Conservation (phyloP, 1,284 basidiomycete species). For the Coniferiporia sulphurascens region DNA sequence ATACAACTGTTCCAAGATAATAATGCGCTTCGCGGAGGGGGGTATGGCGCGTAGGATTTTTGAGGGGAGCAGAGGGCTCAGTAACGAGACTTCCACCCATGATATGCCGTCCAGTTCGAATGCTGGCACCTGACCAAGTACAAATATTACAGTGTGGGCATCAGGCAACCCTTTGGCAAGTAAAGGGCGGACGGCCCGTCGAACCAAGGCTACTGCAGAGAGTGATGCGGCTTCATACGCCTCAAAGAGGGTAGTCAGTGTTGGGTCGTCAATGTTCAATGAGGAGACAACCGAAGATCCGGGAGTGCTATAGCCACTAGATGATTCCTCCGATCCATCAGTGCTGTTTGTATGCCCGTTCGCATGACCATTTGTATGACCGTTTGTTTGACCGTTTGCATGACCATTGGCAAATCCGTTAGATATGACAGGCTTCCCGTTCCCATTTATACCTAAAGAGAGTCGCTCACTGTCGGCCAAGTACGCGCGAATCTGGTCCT, state of each 20-base stretch:
- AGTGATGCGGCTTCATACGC: slow-evolving; percentile 61
- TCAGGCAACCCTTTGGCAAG: slow-evolving; percentile 37
- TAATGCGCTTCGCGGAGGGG: slow-evolving; percentile 59
- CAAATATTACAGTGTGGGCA: slow-evolving; percentile 65
- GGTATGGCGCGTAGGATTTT: slow-evolving; percentile 65
- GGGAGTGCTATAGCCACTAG: slow-evolving; percentile 5
- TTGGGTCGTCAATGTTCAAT: slow-evolving; percentile 21
- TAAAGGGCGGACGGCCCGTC: slow-evolving; percentile 56
- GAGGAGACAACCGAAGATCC: slow-evolving; percentile 18
- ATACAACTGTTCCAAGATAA: slow-evolving; percentile 82
- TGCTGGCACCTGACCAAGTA: slow-evolving; percentile 55
- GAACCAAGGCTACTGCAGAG: slow-evolving; percentile 56
- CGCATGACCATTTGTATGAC: slow-evolving; percentile 27
- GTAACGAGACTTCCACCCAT: slow-evolving; percentile 66
- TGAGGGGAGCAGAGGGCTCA: slow-evolving; percentile 70
- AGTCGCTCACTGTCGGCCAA: slow-evolving; percentile 41
- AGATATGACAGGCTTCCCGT: slow-evolving; percentile 18
- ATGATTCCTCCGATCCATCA: slow-evolving; percentile 17
- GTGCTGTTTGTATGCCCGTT: slow-evolving; percentile 26
- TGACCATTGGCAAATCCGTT: slow-evolving; percentile 10
- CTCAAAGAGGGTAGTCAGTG: slow-evolving; percentile 34
- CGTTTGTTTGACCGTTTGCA: slow-evolving; percentile 29
- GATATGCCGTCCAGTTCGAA: slow-evolving; percentile 53
- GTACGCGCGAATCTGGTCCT: slow-evolving; percentile 55
- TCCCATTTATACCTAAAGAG: slow-evolving; percentile 26